phyloP scores from a whole-genome alignment of 768 basidiomycete species.

The Phaeotremella skinneri region DNA sequence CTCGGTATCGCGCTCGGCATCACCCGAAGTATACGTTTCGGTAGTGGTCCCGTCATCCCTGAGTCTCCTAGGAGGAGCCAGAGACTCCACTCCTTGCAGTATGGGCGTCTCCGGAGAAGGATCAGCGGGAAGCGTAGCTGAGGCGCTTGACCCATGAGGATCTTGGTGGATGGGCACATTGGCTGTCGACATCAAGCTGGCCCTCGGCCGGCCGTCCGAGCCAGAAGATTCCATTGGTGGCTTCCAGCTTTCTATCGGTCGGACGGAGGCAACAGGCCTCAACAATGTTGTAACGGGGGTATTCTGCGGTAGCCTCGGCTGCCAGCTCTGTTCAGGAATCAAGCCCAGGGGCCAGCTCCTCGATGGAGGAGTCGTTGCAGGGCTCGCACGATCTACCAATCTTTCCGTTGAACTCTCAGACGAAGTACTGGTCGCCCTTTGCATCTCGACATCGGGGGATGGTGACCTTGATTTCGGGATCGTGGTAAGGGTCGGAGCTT shows the following conservation, averaged over 20 bases:
- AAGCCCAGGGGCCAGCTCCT: neutral
- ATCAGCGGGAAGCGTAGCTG: neutral
- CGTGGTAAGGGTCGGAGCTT: slow-evolving; percentile 8
- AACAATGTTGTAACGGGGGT: too few species aligned
- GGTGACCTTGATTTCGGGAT: slow-evolving; percentile 20
- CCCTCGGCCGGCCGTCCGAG: too few species aligned
- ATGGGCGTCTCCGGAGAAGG: neutral
- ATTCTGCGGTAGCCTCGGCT: neutral
- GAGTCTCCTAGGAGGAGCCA: too few species aligned
- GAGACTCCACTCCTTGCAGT: too few species aligned
- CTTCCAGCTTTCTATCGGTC: neutral
- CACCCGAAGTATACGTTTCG: too few species aligned
- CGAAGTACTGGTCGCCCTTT: slow-evolving; percentile 14
- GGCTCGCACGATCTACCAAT: slow-evolving; percentile 18
- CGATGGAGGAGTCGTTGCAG: neutral
- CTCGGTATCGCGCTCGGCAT: too few species aligned
- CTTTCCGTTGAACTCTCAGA: slow-evolving; percentile 24
- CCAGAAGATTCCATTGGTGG: neutral
- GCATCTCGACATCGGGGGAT: neutral
- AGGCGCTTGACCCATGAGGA: too few species aligned
- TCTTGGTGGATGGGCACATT: too few species aligned
- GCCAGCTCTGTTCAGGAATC: slow-evolving; percentile 2
- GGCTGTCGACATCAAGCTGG: neutral
- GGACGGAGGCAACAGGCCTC: neutral
- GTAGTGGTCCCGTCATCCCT: too few species aligned